These are phyloP conservation scores for Xylaria acuta DNA, from an alignment of 495 filamentous ascomycete genomes.

Conservation along the genomic window DNA sequence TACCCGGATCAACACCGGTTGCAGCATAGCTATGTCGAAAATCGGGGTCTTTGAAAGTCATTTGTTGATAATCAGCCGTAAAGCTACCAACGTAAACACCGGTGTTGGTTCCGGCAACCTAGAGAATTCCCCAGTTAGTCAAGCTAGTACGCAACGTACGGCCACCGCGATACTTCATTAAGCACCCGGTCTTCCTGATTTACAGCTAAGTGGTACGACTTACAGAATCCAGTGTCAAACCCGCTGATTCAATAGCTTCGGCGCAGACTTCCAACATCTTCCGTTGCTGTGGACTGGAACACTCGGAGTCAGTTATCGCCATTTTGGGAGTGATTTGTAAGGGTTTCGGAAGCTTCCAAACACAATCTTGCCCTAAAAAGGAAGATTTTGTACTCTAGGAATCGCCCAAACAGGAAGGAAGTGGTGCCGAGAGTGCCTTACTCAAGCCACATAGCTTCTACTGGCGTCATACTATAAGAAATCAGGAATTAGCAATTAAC, in stretches of 20 bases:
- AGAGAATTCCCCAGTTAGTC: too few species aligned
- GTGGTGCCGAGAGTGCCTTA: too few species aligned
- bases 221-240: constrained; percentile 50
- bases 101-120: constrained; percentile 49
- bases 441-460: constrained; percentile 50
- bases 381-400: too few species aligned
- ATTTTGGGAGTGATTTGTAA: constrained; percentile 51
- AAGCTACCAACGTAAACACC: constrained; percentile 49
- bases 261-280: constrained; percentile 56
- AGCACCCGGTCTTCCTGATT: too few species aligned
- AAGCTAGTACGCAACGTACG: too few species aligned
- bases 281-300: constrained; percentile 29
- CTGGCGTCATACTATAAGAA: constrained; percentile 48
- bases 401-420: too few species aligned
- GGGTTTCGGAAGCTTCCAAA: too few species aligned
- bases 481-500: too few species aligned
- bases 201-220: too few species aligned
- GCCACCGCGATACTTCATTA: too few species aligned
- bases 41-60: constrained; percentile 34
- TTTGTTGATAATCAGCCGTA: constrained; percentile 49
- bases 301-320: constrained; percentile 49
- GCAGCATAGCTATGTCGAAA: constrained; percentile 38
- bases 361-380: too few species aligned
- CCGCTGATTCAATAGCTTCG: constrained; percentile 55
- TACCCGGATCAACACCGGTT: constrained; percentile 40